Conservation (phyloP, 306 rosid genomes). For the Vigna trinervia region DNA sequence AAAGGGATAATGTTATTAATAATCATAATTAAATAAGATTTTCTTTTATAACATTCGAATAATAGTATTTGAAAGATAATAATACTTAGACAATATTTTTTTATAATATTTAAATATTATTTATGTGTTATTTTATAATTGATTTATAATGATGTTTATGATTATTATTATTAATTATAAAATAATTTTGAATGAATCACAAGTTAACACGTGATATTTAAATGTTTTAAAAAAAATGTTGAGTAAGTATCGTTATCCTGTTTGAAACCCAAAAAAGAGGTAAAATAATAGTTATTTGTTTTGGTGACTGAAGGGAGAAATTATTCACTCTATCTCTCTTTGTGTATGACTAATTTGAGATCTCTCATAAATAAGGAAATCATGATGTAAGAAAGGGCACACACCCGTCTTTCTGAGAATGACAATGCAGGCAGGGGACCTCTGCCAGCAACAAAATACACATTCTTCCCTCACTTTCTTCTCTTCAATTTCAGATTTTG, state of each 20-base stretch:
- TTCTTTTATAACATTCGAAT: no score
- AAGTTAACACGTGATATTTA: no score
- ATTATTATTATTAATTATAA: no score
- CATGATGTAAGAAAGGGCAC: neutral
- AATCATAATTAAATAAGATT: no score
- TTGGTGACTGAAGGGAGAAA: neutral
- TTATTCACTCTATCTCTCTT: neutral
- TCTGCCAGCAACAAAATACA: slow-evolving; percentile 38
- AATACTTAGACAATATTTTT: no score
- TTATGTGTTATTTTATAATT: no score
- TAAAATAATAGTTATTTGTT: neutral
- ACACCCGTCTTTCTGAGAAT: neutral
- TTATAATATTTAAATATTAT: no score
- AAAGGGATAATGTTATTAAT: slow-evolving; percentile 6
- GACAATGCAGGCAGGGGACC: slow-evolving; percentile 54
- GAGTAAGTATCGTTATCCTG: no score
- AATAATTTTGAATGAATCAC: no score
- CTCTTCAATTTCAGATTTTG: slow-evolving; percentile 38
- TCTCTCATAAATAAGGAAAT: neutral
- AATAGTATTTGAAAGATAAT: no score
- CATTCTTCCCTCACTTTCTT: slow-evolving; percentile 42
- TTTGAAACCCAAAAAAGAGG: neutral
- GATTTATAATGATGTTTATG: no score
- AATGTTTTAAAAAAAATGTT: no score
- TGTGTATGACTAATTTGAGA: neutral